phyloP scores from a whole-genome alignment of 495 filamentous ascomycete genomes.

The Aspergillus taichungensis region DNA sequence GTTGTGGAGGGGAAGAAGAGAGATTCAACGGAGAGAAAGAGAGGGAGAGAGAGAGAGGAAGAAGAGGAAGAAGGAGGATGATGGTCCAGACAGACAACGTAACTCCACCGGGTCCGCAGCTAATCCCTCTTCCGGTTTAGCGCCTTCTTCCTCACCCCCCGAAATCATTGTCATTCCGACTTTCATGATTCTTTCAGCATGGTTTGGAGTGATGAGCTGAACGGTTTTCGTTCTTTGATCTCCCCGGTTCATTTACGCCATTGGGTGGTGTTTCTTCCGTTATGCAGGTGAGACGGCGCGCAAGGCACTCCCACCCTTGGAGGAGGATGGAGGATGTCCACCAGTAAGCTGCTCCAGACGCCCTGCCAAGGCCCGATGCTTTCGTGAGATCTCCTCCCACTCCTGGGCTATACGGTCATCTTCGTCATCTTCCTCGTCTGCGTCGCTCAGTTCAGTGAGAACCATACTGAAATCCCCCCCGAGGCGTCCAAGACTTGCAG shows the following conservation, averaged over 20 bases:
- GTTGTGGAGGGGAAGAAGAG: not conserved
- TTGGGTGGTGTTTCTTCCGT: not conserved
- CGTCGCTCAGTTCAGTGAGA: slow-evolving; percentile 58
- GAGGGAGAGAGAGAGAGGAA: not conserved
- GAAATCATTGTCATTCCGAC: too few species aligned
- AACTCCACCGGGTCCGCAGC: too few species aligned
- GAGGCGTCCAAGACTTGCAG: slow-evolving; percentile 81
- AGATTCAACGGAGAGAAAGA: not conserved
- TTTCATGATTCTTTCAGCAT: too few species aligned
- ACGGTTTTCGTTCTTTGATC: not conserved
- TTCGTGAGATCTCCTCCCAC: slow-evolving; percentile 88
- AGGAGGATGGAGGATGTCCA: slow-evolving; percentile 10
- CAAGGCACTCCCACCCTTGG: slow-evolving; percentile 5
- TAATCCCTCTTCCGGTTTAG: too few species aligned
- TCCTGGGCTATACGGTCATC: slow-evolving; percentile 42
- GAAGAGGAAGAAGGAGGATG: not conserved
- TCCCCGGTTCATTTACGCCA: slow-evolving; percentile 4
- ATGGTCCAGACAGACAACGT: not conserved
- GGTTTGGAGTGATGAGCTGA: too few species aligned
- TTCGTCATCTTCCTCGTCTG: slow-evolving; percentile 40
- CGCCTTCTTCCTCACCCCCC: too few species aligned
- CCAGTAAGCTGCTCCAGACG: slow-evolving; percentile 71
- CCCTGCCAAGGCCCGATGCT: slow-evolving; percentile 80
- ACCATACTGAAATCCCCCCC: slow-evolving; percentile 92
- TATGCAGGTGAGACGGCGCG: slow-evolving; percentile 9